Conservation (phyloP, 805 yeast genomes). For the Metschnikowia chrysomelidarum region DNA sequence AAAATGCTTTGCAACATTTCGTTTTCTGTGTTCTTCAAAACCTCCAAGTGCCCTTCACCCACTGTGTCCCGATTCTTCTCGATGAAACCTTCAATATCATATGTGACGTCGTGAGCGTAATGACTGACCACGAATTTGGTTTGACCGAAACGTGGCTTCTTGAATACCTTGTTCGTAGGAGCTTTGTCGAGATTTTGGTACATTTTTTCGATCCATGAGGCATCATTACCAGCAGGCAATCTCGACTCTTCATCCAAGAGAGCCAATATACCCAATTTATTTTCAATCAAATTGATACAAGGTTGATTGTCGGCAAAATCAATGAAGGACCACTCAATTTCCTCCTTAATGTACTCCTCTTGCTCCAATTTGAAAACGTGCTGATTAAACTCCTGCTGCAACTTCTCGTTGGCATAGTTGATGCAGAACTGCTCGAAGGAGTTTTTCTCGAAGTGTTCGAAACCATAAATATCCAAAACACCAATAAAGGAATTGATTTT, state of each 20-base stretch:
- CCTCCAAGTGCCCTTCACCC: conserved; percentile 91
- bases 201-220: conserved; percentile 88
- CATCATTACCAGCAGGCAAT: conserved; percentile 89
- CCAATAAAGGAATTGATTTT: conserved; percentile 79
- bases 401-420: conserved; percentile 93
- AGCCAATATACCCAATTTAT: conserved; percentile 81
- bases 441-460: conserved; percentile 91
- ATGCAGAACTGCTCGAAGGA: conserved; percentile 97
- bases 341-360: conserved; percentile 88
- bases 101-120: conserved; percentile 91
- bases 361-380: conserved; percentile 97
- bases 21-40: conserved; percentile 67
- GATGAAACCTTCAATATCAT: conserved; percentile 90
- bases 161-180: conserved; percentile 73
- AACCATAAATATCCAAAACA: conserved; percentile 95
- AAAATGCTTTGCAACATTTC: conserved; percentile 64
- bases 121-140: conserved; percentile 87
- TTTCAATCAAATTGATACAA: conserved; percentile 89
- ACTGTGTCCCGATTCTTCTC: conserved; percentile 98
- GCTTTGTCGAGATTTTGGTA: conserved; percentile 80
- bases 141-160: conserved; percentile 93
- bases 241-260: conserved; percentile 93
- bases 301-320: conserved; percentile 97
- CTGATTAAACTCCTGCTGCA: conserved; percentile 96
- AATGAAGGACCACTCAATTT: conserved; percentile 94